These are phyloP conservation scores for Colletotrichum sp. DNA, from an alignment of 2,329 filamentous ascomycete genomes.

Conservation along the genomic window DNA sequence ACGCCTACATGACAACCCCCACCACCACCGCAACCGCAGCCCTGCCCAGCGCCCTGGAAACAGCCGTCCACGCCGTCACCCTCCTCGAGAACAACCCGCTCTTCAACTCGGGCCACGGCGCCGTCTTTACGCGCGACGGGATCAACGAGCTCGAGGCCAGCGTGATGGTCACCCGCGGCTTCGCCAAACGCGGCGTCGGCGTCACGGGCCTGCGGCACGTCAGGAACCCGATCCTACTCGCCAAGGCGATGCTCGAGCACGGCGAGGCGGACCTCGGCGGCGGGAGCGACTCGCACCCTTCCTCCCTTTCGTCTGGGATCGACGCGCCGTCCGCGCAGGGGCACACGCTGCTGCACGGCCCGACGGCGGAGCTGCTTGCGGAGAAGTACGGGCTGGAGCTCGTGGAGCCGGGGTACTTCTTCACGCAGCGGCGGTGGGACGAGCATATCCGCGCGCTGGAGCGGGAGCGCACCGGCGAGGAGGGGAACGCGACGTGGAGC, in stretches of 20 bases:
- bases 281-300: slow-evolving; percentile 33
- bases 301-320: slow-evolving; percentile 23
- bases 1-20: slow-evolving; percentile 51
- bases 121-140: slow-evolving; percentile 85
- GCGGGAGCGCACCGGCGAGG: slow-evolving; percentile 46
- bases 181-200: slow-evolving; percentile 78
- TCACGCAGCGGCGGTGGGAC: slow-evolving; percentile 78
- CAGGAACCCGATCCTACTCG: slow-evolving; percentile 81
- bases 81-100: slow-evolving; percentile 80
- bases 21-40: not conserved
- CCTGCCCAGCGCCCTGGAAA: slow-evolving; percentile 68
- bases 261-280: slow-evolving; percentile 65
- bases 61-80: slow-evolving; percentile 76
- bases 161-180: slow-evolving; percentile 80
- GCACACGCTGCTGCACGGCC: slow-evolving; percentile 73
- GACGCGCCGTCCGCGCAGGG: slow-evolving; percentile 65
- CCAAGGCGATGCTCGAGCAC: slow-evolving; percentile 71
- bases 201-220: slow-evolving; percentile 76
- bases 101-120: slow-evolving; percentile 85
- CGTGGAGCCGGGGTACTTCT: slow-evolving; percentile 76
- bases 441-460: slow-evolving; percentile 70
- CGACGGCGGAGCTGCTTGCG: slow-evolving; percentile 73
- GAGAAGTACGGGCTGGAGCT: slow-evolving; percentile 71
- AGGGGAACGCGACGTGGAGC: slow-evolving; percentile 58
- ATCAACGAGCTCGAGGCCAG: slow-evolving; percentile 86